Evolutionary conservation across 2,329 filamentous ascomycete genomes (phyloP).

Genomic region (Cercospora citrullina): DNA sequence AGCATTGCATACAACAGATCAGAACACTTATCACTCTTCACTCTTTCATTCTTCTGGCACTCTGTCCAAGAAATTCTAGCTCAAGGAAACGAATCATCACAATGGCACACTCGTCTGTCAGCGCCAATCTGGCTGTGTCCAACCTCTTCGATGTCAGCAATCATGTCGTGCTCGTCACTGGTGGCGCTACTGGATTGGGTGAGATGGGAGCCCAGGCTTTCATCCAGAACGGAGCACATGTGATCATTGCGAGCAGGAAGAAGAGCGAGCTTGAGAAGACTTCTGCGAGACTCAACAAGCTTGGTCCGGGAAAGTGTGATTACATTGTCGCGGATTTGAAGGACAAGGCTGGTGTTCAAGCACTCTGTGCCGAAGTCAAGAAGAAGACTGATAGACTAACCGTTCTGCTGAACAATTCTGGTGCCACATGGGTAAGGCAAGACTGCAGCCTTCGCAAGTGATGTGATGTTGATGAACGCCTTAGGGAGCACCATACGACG

Average conservation of each 20-base stretch:
- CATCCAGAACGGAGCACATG: conserved; percentile 45
- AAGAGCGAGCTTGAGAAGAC: conserved; percentile 49
- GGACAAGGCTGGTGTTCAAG: conserved; percentile 47
- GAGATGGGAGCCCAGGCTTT: conserved; percentile 51
- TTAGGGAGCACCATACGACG: conserved; percentile 56
- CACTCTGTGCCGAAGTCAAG: conserved; percentile 45
- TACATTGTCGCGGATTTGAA: conserved; percentile 48
- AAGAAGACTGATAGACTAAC: conserved; percentile 48
- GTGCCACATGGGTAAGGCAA: conserved; percentile 40
- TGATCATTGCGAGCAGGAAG: conserved; percentile 48
- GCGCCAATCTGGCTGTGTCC: conserved; percentile 34
- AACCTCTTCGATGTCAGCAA: conserved; percentile 41
- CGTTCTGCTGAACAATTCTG: conserved; percentile 51
- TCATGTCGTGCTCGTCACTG: conserved; percentile 47
- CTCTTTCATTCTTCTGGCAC: background rate
- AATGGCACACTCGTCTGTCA: conserved; percentile 37
- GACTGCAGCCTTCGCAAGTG: background rate
- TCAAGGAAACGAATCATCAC: background rate
- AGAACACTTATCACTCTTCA: background rate
- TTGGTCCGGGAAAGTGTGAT: conserved; percentile 50
- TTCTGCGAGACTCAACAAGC: conserved; percentile 44
- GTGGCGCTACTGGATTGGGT: conserved; percentile 50
- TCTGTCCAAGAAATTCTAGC: background rate
- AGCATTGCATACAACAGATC: background rate
- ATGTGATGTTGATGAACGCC: background rate